Evolutionary conservation across 768 basidiomycete genomes (phyloP).

Genomic region (Naganishia vaughanmartiniae): DNA sequence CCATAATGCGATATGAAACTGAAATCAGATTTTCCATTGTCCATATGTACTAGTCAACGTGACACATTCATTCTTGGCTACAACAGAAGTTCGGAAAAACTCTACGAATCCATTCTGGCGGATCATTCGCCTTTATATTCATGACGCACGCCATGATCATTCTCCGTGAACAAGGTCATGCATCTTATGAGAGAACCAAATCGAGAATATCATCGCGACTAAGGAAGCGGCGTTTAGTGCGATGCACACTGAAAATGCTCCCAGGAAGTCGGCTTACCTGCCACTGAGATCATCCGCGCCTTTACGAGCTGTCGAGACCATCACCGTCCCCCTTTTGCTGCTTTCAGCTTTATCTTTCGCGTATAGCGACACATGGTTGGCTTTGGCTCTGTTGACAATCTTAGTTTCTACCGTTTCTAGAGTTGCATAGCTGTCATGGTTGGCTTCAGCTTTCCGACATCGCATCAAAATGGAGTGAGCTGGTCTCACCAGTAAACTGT

Average conservation of each 20-base stretch:
- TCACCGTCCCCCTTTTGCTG: background rate
- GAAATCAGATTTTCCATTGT: background rate
- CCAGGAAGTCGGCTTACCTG: background rate
- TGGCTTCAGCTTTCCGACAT: background rate
- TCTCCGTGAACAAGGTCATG: too few species aligned
- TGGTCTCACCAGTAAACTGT: conserved; percentile 27
- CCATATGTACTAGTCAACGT: too few species aligned
- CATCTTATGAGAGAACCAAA: background rate
- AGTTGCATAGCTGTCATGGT: background rate
- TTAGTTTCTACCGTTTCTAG: conserved; percentile 29
- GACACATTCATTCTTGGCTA: too few species aligned
- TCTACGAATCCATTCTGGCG: too few species aligned
- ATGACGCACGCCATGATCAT: too few species aligned
- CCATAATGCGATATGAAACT: background rate
- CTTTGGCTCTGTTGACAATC: conserved; percentile 26
- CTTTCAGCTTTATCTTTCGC: conserved; percentile 3
- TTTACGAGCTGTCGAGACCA: conserved; percentile 14
- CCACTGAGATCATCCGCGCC: conserved; percentile 26
- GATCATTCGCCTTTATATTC: too few species aligned
- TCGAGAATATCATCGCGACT: conserved; percentile 4
- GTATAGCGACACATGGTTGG: conserved; percentile 20
- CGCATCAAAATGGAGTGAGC: background rate
- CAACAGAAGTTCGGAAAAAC: too few species aligned
- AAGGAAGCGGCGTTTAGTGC: background rate
- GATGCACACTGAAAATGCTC: background rate